Evolutionary conservation across 768 basidiomycete species (phyloP), one percentile per base, ranked within the genome.

Genomic region (Stropharia rugosoannulata): DNA sequence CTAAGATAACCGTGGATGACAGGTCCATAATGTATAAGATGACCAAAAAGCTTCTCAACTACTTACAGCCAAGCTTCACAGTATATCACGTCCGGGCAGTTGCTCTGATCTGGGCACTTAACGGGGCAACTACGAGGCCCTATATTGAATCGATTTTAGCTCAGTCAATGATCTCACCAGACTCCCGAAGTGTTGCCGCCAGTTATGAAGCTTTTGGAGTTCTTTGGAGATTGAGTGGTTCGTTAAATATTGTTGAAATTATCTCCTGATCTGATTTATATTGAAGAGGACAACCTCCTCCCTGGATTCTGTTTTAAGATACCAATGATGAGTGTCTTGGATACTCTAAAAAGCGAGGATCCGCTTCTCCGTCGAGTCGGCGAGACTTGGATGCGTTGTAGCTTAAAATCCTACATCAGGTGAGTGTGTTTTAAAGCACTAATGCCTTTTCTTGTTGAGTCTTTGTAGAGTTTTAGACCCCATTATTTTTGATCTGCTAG

Each of bases 341-440:
- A 96, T 64, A 85, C 87, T 0, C 71, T 98, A 46, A 87, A 86
- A 63, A 86, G 79, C 38, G 85, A 87, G 32, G 86, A 93, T 60
- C 90, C 93, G 7, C 73, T 73, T 57, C 69, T 90, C 9, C 85
- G 89, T 25, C 81, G 93, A 10, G 78, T 90, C 32, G 92, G 91
- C 12, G 96, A 98, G 69, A 94, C 94, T 0, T 99, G 97, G 97
- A 94, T 99, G 89, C 83, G 95, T 25, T 94, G 93, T 65, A 93
- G 86, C 63, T 77, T 98, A 29, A 91, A 89, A 67, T 95, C 94
- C 1, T 96, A 96, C 67, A 75, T 94, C 55, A 84, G 95, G 94
- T 95, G 70, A 36, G 76, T 42, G 19, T 18, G 0, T 18, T 47
- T 13, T 41, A 22, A 41, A 35, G 16, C 54, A 13, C 38, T 27